Conservation (phyloP, 1,284 basidiomycete species). For the Taiwanofungus camphoratus region DNA sequence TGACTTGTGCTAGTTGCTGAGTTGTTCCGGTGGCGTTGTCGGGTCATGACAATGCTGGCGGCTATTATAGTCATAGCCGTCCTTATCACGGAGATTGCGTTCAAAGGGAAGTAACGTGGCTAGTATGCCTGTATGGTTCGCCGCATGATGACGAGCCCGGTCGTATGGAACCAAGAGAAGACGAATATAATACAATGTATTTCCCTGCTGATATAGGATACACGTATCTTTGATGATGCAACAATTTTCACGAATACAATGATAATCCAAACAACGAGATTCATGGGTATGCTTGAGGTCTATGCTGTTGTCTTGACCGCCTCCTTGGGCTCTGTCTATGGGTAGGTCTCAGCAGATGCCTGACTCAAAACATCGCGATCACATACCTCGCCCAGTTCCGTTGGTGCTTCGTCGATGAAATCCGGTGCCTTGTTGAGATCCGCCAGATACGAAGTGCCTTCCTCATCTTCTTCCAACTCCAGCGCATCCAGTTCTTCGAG, state of each 20-base stretch:
- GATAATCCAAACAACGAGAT: too few relatives aligned
- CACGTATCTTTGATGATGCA: too few relatives aligned
- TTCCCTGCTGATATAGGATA: too few relatives aligned
- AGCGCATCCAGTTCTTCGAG: slow-evolving; percentile 82
- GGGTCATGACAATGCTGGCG: slow-evolving; percentile 18
- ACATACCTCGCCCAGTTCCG: slow-evolving; percentile 55
- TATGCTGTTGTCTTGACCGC: slow-evolving; percentile 28
- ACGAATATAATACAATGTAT: too few relatives aligned
- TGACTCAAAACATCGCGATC: not conserved
- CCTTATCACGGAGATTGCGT: slow-evolving; percentile 16
- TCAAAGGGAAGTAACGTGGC: slow-evolving; percentile 8
- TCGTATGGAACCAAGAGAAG: too few relatives aligned
- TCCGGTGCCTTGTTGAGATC: slow-evolving; percentile 86
- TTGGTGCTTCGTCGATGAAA: slow-evolving; percentile 82
- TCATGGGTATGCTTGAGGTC: not conserved
- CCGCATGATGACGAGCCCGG: too few relatives aligned
- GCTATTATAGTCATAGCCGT: slow-evolving; percentile 13
- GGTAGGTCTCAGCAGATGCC: slow-evolving; percentile 3
- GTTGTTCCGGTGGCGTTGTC: slow-evolving; percentile 18
- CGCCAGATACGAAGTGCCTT: slow-evolving; percentile 79
- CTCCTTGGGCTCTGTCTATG: slow-evolving; percentile 23
- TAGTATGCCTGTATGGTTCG: too few relatives aligned
- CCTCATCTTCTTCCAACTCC: slow-evolving; percentile 83
- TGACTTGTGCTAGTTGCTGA: slow-evolving; percentile 14
- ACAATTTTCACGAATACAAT: too few relatives aligned